Conservation (phyloP, 495 filamentous ascomycete species). For the Elasticomyces elasticus region DNA sequence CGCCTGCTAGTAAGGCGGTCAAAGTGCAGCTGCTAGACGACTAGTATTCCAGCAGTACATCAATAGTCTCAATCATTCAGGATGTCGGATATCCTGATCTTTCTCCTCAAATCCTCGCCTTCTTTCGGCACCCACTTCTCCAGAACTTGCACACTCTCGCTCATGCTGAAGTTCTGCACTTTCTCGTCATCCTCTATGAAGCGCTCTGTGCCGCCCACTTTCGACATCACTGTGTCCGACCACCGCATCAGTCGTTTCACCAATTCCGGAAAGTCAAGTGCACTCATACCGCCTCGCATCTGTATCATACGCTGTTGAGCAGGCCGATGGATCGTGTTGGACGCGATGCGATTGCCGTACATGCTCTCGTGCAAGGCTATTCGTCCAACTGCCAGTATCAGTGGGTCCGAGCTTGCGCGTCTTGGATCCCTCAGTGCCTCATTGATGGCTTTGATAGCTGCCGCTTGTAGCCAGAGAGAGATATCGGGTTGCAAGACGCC, state of each 20-base stretch:
- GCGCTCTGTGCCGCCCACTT: constrained; percentile 9
- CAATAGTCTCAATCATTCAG: constrained; percentile 12
- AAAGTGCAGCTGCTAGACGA: constrained; percentile 26
- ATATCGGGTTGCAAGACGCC: constrained; percentile 2
- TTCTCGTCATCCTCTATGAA: constrained; percentile 14
- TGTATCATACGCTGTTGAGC: constrained; percentile 17
- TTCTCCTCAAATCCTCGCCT: constrained; percentile 10
- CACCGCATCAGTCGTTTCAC: constrained; percentile 18
- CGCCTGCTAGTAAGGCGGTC: constrained; percentile 11
- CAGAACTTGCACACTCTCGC: constrained; percentile 3
- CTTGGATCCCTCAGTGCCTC: constrained; percentile 13
- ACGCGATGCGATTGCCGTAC: constrained; percentile 10
- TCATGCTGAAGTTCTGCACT: constrained; percentile 1
- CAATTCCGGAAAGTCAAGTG: constrained; percentile 15
- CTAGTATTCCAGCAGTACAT: too few species aligned
- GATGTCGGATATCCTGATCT: constrained; percentile 14
- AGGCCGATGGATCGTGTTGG: constrained; percentile 10
- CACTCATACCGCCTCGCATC: constrained; percentile 15
- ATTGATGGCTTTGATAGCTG: constrained; percentile 14
- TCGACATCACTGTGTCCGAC: constrained; percentile 14
- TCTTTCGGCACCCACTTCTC: constrained; percentile 8
- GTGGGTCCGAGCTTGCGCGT: constrained; percentile 9
- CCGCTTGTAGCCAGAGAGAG: constrained; percentile 8
- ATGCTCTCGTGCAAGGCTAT: constrained; percentile 14
- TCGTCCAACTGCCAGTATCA: constrained; percentile 17